phyloP scores from a whole-genome alignment of 768 basidiomycete genomes.

The Russula dissimulans region DNA sequence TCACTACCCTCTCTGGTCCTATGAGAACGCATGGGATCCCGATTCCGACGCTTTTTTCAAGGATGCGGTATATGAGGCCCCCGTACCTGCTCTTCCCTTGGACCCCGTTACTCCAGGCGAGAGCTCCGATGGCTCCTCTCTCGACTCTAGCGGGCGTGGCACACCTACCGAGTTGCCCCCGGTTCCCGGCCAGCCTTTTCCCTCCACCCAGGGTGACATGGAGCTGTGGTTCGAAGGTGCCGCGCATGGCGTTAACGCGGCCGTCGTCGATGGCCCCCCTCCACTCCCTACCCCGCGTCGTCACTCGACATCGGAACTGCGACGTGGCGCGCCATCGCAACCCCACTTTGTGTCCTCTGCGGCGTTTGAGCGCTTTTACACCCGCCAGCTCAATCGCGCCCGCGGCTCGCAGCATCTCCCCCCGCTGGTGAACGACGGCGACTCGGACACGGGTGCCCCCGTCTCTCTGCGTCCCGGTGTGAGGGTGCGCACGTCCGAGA shows the following conservation, averaged over 20 bases:
- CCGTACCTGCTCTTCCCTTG: slow-evolving; percentile 9
- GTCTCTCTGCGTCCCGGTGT: slow-evolving; percentile 1
- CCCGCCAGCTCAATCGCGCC: slow-evolving; percentile 3
- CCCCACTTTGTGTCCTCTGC: background rate
- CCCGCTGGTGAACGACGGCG: background rate
- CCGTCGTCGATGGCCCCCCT: background rate
- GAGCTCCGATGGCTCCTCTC: slow-evolving; percentile 13
- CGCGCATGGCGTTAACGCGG: background rate
- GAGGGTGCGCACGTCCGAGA: slow-evolving; percentile 16
- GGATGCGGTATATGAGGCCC: slow-evolving; percentile 19
- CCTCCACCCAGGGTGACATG: background rate
- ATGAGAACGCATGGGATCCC: slow-evolving; percentile 21
- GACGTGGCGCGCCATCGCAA: background rate
- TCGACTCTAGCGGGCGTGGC: slow-evolving; percentile 16
- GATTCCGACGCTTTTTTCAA: slow-evolving; percentile 21
- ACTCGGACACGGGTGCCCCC: slow-evolving; percentile 1
- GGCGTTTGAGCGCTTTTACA: slow-evolving; percentile 9
- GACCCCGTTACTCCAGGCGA: slow-evolving; percentile 13
- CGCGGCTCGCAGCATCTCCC: slow-evolving; percentile 1
- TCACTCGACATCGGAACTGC: slow-evolving; percentile 12
- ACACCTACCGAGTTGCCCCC: slow-evolving; percentile 14
- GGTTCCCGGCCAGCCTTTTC: background rate
- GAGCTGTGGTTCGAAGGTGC: slow-evolving; percentile 7
- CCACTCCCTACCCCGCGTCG: slow-evolving; percentile 2
- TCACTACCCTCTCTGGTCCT: slow-evolving; percentile 16